Evolutionary conservation across 2,329 filamentous ascomycete genomes (phyloP).

Genomic region (Cladorrhinum sp.): DNA sequence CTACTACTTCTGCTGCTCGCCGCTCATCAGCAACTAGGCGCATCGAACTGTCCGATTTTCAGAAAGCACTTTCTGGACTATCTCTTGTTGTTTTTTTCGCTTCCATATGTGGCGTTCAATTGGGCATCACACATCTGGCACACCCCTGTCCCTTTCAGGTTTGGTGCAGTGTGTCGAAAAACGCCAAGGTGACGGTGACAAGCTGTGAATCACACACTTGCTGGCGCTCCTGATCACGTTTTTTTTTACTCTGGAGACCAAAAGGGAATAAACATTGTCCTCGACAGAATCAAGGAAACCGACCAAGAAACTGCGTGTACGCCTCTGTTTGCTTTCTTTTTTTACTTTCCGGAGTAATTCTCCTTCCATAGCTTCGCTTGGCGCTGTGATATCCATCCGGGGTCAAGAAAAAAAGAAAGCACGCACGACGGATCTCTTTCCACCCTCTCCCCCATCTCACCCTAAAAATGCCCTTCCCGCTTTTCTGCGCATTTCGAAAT

Average conservation of each 20-base stretch:
- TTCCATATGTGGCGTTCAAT: not conserved
- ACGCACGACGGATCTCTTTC: not conserved
- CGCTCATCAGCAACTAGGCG: not conserved
- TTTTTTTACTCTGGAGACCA: not conserved
- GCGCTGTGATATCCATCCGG: not conserved
- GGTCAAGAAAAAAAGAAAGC: not conserved
- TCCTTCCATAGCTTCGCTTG: not conserved
- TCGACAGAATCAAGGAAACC: no score
- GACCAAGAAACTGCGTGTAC: no score
- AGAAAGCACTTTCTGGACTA: not conserved
- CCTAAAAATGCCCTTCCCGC: not conserved
- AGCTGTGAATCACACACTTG: not conserved
- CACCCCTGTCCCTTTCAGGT: not conserved
- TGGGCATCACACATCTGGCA: not conserved
- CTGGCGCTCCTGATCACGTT: not conserved
- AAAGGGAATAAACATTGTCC: no score
- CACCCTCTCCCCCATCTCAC: not conserved
- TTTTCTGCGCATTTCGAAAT: not conserved
- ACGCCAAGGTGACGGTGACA: not conserved
- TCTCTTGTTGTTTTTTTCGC: not conserved
- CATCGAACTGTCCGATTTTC: not conserved
- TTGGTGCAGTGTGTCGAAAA: not conserved
- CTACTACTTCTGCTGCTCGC: slow-evolving; percentile 3
- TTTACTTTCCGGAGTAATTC: not conserved
- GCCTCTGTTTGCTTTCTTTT: not conserved